These are phyloP conservation scores for Phialophora tarda DNA, from an alignment of 2,329 filamentous ascomycete genomes.

Conservation along the genomic window DNA sequence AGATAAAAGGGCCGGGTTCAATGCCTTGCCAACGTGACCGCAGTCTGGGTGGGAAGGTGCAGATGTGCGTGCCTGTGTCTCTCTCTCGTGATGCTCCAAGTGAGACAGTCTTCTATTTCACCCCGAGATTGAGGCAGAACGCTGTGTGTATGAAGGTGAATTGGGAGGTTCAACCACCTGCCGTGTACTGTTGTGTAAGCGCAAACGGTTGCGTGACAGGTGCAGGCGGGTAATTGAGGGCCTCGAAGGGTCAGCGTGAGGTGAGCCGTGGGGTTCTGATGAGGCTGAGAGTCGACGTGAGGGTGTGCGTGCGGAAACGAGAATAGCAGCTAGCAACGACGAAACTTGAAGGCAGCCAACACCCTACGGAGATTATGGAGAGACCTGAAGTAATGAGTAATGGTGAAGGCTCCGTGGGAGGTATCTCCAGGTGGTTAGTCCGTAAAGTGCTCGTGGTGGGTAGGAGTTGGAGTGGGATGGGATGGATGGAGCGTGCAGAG, in stretches of 20 bases:
- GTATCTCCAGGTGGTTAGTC: neutral
- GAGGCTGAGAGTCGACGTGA: constrained; percentile 20
- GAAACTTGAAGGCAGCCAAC: constrained; percentile 1
- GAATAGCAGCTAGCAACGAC: constrained; percentile 18
- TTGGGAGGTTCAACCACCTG: constrained; percentile 14
- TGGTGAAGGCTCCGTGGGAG: neutral
- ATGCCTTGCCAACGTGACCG: constrained; percentile 30
- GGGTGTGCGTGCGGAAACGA: constrained; percentile 22
- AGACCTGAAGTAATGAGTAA: constrained; percentile 4
- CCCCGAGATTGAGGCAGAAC: constrained; percentile 31
- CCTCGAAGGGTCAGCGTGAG: constrained; percentile 30
- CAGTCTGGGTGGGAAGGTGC: constrained; percentile 17
- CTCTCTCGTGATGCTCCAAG: constrained; percentile 25
- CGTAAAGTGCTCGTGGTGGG: constrained; percentile 11
- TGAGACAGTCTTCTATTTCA: constrained; percentile 28
- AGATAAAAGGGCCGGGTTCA: constrained; percentile 23
- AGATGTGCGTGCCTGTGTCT: constrained; percentile 16
- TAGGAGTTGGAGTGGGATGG: constrained; percentile 7
- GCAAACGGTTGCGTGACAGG: constrained; percentile 28
- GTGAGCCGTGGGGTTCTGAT: constrained; percentile 27
- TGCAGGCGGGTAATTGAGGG: constrained; percentile 18
- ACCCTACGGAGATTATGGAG: constrained; percentile 7
- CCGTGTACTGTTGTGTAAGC: constrained; percentile 30
- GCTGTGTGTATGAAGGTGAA: constrained; percentile 24
- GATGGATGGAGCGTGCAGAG: constrained; percentile 31